A percentile compares a stretch with the other conserved stretches of the same genome.
These are phyloP conservation scores for Echinosophora koreensis DNA, from an alignment of 306 rosid genomes.

Conservation along the genomic window DNA sequence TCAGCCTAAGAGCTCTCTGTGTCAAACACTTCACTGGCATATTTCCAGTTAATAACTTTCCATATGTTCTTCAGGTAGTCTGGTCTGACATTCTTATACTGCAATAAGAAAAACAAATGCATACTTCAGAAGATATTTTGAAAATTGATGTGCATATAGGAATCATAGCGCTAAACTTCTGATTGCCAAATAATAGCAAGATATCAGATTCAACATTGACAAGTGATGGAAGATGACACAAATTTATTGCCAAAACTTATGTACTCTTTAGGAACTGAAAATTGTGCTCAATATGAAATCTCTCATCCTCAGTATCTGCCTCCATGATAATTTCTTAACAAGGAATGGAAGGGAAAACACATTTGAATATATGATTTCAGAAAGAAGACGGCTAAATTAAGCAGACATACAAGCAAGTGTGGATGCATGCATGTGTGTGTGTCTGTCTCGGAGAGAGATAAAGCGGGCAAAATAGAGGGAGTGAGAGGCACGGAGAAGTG, in stretches of 20 bases:
- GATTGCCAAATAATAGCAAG: background rate
- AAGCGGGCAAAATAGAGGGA: background rate
- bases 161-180: background rate
- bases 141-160: constrained; percentile 21
- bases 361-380: constrained; percentile 3
- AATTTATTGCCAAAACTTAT: background rate
- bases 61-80: constrained; percentile 98
- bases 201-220: constrained; percentile 26
- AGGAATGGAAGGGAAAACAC: constrained; percentile 7
- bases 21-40: constrained; percentile 75
- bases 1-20: constrained; percentile 58
- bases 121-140: constrained; percentile 39
- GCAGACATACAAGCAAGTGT: background rate
- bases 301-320: constrained; percentile 17
- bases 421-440: background rate
- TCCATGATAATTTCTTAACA: background rate
- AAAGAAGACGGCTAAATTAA: constrained; percentile 2
- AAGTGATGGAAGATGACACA: background rate
- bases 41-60: constrained; percentile 93
- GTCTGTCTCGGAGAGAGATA: background rate
- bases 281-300: constrained; percentile 29
- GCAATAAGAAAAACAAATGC: constrained; percentile 53
- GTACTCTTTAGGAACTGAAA: background rate
- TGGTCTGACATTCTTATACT: constrained; percentile 98
- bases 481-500: background rate